phyloP scores from a whole-genome alignment of 2,329 filamentous ascomycete species.

The Verticillium isaacii region DNA sequence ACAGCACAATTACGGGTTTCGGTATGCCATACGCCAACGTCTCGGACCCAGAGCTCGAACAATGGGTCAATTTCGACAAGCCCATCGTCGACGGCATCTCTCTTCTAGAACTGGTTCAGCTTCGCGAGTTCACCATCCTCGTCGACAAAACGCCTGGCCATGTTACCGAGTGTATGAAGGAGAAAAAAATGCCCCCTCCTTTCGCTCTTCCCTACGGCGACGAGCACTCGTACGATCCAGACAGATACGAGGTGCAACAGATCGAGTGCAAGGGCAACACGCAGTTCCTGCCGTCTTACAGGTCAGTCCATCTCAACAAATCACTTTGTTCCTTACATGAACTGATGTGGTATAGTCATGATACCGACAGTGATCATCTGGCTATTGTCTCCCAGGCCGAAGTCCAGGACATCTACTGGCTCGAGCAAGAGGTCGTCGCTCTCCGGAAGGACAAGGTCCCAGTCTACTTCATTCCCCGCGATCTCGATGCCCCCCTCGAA shows the following conservation, averaged over 20 bases:
- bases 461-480: not conserved
- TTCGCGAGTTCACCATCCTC: not conserved
- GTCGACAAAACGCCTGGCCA: not conserved
- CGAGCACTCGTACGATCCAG: not conserved
- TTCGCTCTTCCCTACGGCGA: constrained; percentile 1
- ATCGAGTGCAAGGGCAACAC: not conserved
- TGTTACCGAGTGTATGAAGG: too few species aligned
- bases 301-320: not conserved
- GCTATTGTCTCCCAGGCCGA: not conserved
- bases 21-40: not conserved
- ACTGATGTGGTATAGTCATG: not conserved
- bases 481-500: too few species aligned
- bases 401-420: not conserved
- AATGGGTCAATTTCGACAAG: not conserved
- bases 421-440: not conserved
- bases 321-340: too few species aligned
- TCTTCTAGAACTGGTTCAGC: not conserved
- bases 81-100: not conserved
- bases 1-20: not conserved
- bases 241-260: not conserved
- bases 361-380: not conserved
- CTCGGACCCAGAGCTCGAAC: not conserved
- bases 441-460: not conserved
- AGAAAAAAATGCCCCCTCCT: not conserved
- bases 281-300: not conserved